Base-by-base conservation (phyloP, 129 eudicot species). In the Flaveria bidentis region DNA sequence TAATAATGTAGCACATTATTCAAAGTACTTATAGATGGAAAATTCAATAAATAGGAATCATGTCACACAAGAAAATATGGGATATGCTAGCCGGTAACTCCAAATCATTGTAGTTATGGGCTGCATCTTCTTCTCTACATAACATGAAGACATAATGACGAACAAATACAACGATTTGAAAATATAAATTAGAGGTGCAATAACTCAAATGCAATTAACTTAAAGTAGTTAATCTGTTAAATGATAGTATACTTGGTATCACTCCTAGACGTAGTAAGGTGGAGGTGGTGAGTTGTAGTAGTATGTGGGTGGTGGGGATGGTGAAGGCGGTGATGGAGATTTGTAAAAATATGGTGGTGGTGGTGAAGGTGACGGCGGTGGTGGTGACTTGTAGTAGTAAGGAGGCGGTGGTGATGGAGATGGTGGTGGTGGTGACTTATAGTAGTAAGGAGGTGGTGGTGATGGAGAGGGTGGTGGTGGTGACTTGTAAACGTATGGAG, bases 381-480 rank as follows among this genome's bases (percentile, higher is more conserved):
- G 55, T 1, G 66, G 63, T 0, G 65, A 72, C 10, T 51, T 33
- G 22, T 56, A 7, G 6, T 11, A 1, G 47, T 72, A 72, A 6
- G 77, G 77, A 0, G 39, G 77, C 1, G 77, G 62, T 16, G 20
- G 26, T 0, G 58, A 58, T 0, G 61, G 16, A 0, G 69, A 64
- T 8, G 78, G 78, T 0, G 79, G 72, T 45, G 50, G 50, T 4
- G 71, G 33, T 0, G 79, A 60, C 6, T 62, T 53, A 0, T 76
- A 51, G 0, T 12, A 2, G 15, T 76, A 76, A 0, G 73, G 67
- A 3, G 73, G 72, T 0, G 79, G 79, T 0, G 73, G 72, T 17
- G 73, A 65, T 2, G 52, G 66, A 2, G 78, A 75, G 0, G 71
- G 71, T 8, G 80, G 80, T 0, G 66, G 73, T 49, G 80, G 73